A percentile compares a stretch with the other conserved stretches of the same genome.
These are phyloP conservation scores for Trichoderma afroharzianum DNA, from an alignment of 2,329 filamentous ascomycete genomes.

Conservation along the genomic window DNA sequence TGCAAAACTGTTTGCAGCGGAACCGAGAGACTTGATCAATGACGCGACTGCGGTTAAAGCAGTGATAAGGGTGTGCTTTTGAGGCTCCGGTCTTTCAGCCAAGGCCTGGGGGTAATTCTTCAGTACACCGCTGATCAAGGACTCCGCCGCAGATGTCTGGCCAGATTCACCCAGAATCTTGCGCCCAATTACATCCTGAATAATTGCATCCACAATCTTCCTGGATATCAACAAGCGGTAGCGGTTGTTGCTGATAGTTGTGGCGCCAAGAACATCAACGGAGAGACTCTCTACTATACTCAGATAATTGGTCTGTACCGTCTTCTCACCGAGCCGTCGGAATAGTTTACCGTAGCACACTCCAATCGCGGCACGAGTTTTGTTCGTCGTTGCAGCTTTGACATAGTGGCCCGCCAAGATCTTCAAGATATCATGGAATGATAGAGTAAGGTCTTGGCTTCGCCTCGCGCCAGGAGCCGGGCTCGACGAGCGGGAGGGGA, in stretches of 20 bases:
- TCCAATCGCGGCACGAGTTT: slow-evolving; percentile 75
- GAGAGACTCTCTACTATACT: slow-evolving; percentile 79
- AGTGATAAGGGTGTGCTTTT: slow-evolving; percentile 78
- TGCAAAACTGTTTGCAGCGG: slow-evolving; percentile 73
- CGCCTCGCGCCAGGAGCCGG: slow-evolving; percentile 67
- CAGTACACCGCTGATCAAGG: slow-evolving; percentile 79
- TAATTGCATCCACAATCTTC: slow-evolving; percentile 76
- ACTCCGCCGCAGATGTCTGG: slow-evolving; percentile 76
- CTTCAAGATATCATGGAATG: slow-evolving; percentile 72
- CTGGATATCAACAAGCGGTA: slow-evolving; percentile 83
- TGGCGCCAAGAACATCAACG: slow-evolving; percentile 72
- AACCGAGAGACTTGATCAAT: slow-evolving; percentile 75
- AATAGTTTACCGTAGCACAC: slow-evolving; percentile 84
- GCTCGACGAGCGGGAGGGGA: slow-evolving; percentile 64
- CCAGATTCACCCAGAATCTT: slow-evolving; percentile 85
- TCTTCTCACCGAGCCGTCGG: slow-evolving; percentile 71
- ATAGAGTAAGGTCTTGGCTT: slow-evolving; percentile 67
- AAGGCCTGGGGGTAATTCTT: slow-evolving; percentile 92
- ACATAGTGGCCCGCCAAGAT: slow-evolving; percentile 79
- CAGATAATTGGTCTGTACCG: slow-evolving; percentile 79
- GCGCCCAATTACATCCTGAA: slow-evolving; percentile 78
- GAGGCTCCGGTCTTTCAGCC: slow-evolving; percentile 82
- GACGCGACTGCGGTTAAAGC: slow-evolving; percentile 76
- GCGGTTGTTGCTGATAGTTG: slow-evolving; percentile 74
- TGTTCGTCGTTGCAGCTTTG: slow-evolving; percentile 73